Percentiles rank a stretch among this genome's conserved stretches.
Conservation (phyloP, 495 filamentous ascomycete species). For the Sordaria brevicollis region DNA sequence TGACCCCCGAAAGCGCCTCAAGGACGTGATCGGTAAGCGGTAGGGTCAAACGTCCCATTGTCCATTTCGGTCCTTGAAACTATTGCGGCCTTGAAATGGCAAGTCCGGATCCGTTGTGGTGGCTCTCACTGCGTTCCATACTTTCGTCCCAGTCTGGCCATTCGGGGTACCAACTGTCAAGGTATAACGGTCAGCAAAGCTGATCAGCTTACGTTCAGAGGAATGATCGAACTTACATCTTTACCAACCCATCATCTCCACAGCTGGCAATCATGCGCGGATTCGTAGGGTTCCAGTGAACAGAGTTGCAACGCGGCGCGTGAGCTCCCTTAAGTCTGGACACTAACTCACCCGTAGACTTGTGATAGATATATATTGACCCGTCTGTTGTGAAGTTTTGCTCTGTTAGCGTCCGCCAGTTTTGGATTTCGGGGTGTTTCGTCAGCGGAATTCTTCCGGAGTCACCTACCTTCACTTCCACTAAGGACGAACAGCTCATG, state of each 20-base stretch:
- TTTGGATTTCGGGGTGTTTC: neutral
- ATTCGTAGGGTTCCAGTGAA: conserved; percentile 79
- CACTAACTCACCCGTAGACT: conserved; percentile 63
- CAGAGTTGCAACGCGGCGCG: conserved; percentile 69
- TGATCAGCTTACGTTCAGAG: neutral
- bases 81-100: neutral
- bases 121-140: neutral
- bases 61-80: neutral
- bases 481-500: conserved; percentile 82
- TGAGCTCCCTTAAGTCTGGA: conserved; percentile 65
- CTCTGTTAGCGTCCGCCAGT: neutral
- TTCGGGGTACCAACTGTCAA: neutral
- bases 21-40: neutral
- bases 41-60: neutral
- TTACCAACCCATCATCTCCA: conserved; percentile 76
- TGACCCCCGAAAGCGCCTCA: neutral
- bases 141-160: neutral
- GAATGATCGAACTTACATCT: conserved; percentile 54
- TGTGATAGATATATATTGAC: conserved; percentile 80
- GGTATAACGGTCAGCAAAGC: neutral
- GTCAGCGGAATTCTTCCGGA: neutral
- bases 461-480: conserved; percentile 73
- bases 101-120: neutral
- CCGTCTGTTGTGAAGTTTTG: conserved; percentile 53
- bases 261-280: conserved; percentile 83